Percentiles rank a stretch among this genome's conserved stretches.
phyloP scores from a whole-genome alignment of 441 rosid species.

The Brassica hybrid region DNA sequence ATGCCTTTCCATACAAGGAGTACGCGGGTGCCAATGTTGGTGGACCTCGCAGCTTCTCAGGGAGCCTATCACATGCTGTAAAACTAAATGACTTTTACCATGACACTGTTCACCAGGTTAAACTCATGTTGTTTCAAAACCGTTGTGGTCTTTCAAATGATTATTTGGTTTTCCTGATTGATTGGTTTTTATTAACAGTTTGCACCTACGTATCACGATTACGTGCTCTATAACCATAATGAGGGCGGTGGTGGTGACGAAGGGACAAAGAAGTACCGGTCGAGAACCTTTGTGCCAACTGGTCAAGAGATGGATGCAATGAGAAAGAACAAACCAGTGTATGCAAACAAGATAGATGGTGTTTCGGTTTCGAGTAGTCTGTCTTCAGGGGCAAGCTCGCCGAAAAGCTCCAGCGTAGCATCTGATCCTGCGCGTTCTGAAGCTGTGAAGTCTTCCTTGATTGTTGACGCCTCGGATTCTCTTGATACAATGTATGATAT shows the following conservation, averaged over 20 bases:
- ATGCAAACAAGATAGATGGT: constrained; percentile 82
- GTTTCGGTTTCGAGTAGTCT: constrained; percentile 68
- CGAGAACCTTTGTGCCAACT: constrained; percentile 96
- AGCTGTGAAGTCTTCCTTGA: constrained; percentile 70
- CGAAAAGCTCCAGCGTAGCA: constrained; percentile 44
- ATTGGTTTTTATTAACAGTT: constrained; percentile 55
- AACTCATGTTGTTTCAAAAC: neutral
- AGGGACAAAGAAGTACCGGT: constrained; percentile 81
- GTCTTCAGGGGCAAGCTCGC: constrained; percentile 68
- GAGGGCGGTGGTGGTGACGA: constrained; percentile 69
- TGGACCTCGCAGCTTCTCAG: constrained; percentile 67
- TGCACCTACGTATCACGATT: constrained; percentile 97
- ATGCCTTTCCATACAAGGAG: constrained; percentile 96
- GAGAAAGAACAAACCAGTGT: constrained; percentile 74
- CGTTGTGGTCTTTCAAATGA: neutral
- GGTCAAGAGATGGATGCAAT: constrained; percentile 98
- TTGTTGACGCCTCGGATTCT: constrained; percentile 67
- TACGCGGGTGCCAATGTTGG: constrained; percentile 97
- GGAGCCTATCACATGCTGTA: constrained; percentile 90
- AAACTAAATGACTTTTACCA: constrained; percentile 94
- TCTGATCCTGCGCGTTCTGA: constrained; percentile 53
- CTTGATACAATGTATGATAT: constrained; percentile 66
- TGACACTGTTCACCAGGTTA: constrained; percentile 94
- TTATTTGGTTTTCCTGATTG: constrained; percentile 31
- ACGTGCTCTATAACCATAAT: constrained; percentile 86